Evolutionary conservation across 345 rosid species (phyloP).

Genomic region (Eutrema yunnanense): DNA sequence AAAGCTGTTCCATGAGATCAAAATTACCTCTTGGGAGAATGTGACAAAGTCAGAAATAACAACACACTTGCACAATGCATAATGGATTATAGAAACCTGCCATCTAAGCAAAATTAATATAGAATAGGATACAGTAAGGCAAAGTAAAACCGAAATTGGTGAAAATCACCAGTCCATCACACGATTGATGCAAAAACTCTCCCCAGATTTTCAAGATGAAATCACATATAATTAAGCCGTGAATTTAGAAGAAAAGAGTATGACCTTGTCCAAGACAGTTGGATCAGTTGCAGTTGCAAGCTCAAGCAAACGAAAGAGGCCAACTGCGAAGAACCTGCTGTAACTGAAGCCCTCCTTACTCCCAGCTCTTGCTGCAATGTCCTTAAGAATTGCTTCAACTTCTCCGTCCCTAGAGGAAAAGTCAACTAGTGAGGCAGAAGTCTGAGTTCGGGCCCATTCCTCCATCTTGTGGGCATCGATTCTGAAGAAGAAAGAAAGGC

Average conservation of each 20-base stretch:
- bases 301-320: constrained; percentile 94
- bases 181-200: neutral
- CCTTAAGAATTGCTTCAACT: constrained; percentile 68
- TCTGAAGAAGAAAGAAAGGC: constrained; percentile 32
- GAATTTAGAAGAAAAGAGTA: neutral
- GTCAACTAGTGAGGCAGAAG: constrained; percentile 58
- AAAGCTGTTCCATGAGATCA: constrained; percentile 53
- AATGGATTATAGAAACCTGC: neutral
- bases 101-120: neutral
- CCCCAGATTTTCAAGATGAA: neutral
- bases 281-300: constrained; percentile 89
- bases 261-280: constrained; percentile 73
- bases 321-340: constrained; percentile 97
- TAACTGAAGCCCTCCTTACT: constrained; percentile 76
- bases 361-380: constrained; percentile 75
- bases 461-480: constrained; percentile 81
- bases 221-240: neutral
- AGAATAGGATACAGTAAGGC: neutral
- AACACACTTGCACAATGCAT: neutral
- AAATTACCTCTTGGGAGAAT: neutral
- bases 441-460: constrained; percentile 85
- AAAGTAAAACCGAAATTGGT: neutral
- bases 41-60: neutral
- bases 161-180: neutral
- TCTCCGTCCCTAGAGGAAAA: constrained; percentile 79